Conservation (phyloP, 2,329 filamentous ascomycete genomes). For the Pezicula radicicola region DNA sequence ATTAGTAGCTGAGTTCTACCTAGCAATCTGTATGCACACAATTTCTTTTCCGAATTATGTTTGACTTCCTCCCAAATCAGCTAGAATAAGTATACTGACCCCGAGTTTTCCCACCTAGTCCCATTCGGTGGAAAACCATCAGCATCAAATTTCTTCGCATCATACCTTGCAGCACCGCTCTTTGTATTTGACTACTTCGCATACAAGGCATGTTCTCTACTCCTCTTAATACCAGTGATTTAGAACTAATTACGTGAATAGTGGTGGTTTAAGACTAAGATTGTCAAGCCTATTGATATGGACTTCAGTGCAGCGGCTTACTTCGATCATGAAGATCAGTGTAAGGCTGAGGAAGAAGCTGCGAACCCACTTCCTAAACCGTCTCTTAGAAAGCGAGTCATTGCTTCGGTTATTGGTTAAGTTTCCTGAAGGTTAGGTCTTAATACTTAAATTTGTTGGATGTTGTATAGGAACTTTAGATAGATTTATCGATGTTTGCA, state of each 20-base stretch:
- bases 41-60: too few relatives aligned
- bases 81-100: too few relatives aligned
- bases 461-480: too few relatives aligned
- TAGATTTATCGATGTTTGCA: too few relatives aligned
- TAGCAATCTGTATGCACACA: constrained; percentile 18
- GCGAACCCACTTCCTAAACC: neutral
- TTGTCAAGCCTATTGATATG: neutral
- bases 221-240: neutral
- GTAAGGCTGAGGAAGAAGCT: neutral
- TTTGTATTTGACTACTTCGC: constrained; percentile 27
- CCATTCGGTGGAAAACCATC: constrained; percentile 28
- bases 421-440: too few relatives aligned
- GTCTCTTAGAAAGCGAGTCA: neutral
- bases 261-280: constrained; percentile 2
- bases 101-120: too few relatives aligned
- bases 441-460: too few relatives aligned
- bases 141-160: constrained; percentile 29
- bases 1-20: constrained; percentile 30
- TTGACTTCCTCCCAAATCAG: too few relatives aligned
- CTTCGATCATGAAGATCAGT: neutral
- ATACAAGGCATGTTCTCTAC: constrained; percentile 1
- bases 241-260: neutral
- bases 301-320: neutral
- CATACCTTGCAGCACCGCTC: constrained; percentile 29
- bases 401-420: neutral